Base-by-base conservation (phyloP, 116 monocot species). In the Thalassia testudinum region DNA sequence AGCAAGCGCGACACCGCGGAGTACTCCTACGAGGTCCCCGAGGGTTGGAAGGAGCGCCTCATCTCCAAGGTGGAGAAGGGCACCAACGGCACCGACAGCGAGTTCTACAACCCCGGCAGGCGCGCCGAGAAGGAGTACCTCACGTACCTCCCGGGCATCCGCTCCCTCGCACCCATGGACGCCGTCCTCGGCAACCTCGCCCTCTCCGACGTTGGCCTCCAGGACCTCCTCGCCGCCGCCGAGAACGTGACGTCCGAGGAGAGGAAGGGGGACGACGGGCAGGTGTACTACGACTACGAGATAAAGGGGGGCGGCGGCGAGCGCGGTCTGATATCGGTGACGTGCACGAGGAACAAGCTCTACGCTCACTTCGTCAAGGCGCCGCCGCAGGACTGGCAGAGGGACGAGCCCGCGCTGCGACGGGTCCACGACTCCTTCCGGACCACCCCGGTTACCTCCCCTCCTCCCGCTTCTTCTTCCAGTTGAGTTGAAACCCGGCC, bases 11-110 rank as follows among this genome's bases (percentile, higher is more conserved):
- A 69, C 70, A 27, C 93, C 29, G 93, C 87, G 11, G 93, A 93
- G 71, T 93, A 93, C 75, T 75, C 63, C 24, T 93, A 87, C 78
- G 73, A 73, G 24, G 83, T 93, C 20, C 87, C 93, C 12, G 80
- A 72, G 23, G 73, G 78, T 0, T 93, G 93, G 93, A 87, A 87
- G 66, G 93, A 93, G 64, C 64, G 87, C 0, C 78, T 76, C 20
- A 81, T 93, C 50, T 93, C 93, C 54, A 93, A 93, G 67, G 73
- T 93, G 14, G 93, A 93, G 71, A 93, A 93, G 64, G 93, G 93
- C 60, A 93, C 87, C 52, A 93, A 93, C 53, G 93, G 92, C 70
- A 93, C 83, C 26, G 86, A 93, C 74, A 72, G 72, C 69, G 92
- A 93, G 66, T 93, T 93, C 87, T 93, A 71, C 83, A 93, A 93